Evolutionary conservation across 2,329 filamentous ascomycete genomes (phyloP), one percentile per base, ranked within the genome.

Genomic region (Fusarium floridanum): DNA sequence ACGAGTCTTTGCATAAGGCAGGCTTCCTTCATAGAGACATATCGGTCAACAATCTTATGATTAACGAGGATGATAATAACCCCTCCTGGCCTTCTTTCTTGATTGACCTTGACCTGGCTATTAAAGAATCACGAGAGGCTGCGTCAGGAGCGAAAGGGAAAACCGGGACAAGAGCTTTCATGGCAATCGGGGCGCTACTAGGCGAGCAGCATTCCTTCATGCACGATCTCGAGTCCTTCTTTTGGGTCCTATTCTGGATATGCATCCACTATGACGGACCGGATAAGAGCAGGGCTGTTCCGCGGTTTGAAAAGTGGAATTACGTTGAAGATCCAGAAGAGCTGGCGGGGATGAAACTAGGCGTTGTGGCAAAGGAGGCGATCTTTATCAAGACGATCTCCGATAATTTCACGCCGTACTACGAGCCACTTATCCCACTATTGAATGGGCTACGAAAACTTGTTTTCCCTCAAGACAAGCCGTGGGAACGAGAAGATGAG

Each of bases 31-130:
- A 87, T 50, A 70, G 83, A 71, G 84, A 87, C 68, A 83, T 88
- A 39, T 87, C 84, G 1, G 80, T 83, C 27, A 82, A 83, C 55
- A 88, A 88, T 68, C 80, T 88, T 11, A 84, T 88, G 73, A 82
- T 88, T 3, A 86, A 87, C 71, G 80, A 87, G 68, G 82, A 87
- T 14, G 62, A 80, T 16, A 64, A 81, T 0, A 84, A 85, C 70
- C 79, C 78, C 24, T 86, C 79, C 9, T 84, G 78, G 82, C 76
- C 55, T 56, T 69, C 79, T 1, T 87, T 86, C 56, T 74, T 86
- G 29, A 85, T 87, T 61, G 82, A 86, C 67, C 82, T 88, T 55
- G 81, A 84, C 66, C 76, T 82, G 12, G 76, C 80, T 6, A 82
- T 87, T 55, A 81, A 76, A 66, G 78, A 80, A 45, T 24, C 81